Base-by-base conservation (phyloP, 2,329 filamentous ascomycete species). In the Cryphonectria carpinicola region DNA sequence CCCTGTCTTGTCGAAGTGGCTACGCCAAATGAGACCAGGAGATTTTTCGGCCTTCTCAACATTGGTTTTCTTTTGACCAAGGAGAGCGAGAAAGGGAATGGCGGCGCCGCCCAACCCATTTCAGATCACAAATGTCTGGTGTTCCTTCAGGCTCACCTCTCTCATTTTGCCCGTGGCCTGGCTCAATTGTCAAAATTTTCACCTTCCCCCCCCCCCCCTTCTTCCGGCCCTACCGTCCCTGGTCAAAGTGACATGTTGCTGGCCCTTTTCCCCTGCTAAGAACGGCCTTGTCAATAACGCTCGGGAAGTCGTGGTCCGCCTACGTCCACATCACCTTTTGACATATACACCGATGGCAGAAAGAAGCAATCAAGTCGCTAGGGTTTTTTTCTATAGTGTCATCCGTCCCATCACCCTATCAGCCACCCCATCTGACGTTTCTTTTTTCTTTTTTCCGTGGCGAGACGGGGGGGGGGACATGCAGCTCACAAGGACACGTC, bases 21-120 rank as follows among this genome's bases (percentile, higher is more conserved):
- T 43, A 65, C 37, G 69, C 63, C 63, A 63, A 66, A 66, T 66
- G 61, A 52, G 32, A 64, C 70, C 58, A 54, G 41, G 67, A 70
- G 70, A 71, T 67, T 49, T 49, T 6, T 17, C 64, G 62, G n/a
- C 58, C 70, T 69, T 39, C 39, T 52, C 32, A 32, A 58, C 41
- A 25, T 63, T 63, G 41, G 22, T n/a, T 63, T 62, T 63, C 49
- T 67, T 56, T 46, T 64, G 52, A 37, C 22, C 68, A 72, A 65
- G 65, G 52, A 46, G 43, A 49, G 17, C 41, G 5, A 14, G 41
- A 25, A 49, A 1, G 32, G 22, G 65, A 56, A 46, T 14, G 41
- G 46, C 46, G 22, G 46, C 35, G 60, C 41, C 39, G 19, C 17
- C 37, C 46, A 49, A 56, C 52, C 65, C 19, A 49, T 58, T 7